Evolutionary conservation across 2,329 filamentous ascomycete genomes (phyloP).

Genomic region (Shiraia sp.): DNA sequence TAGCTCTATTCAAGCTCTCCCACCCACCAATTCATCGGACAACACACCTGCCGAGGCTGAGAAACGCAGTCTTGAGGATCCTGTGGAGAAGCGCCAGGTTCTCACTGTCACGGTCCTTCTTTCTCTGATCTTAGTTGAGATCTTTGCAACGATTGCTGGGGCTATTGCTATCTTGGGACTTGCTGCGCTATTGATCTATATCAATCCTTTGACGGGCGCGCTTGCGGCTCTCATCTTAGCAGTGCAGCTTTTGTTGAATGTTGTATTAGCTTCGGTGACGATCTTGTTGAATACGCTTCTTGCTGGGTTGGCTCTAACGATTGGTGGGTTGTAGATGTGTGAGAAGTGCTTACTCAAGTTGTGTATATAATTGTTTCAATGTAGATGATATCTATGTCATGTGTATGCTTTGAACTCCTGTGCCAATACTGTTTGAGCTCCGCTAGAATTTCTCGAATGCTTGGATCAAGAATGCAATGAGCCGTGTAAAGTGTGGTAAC

Average conservation of each 20-base stretch:
- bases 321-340: conserved; percentile 11
- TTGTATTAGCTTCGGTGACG: conserved; percentile 17
- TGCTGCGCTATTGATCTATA: conserved; percentile 14
- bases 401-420: too few relatives aligned
- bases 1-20: conserved; percentile 10
- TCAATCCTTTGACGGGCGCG: conserved; percentile 18
- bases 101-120: conserved; percentile 15
- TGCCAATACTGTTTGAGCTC: too few relatives aligned
- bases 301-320: conserved; percentile 11
- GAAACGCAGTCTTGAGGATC: too few relatives aligned
- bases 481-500: too few relatives aligned
- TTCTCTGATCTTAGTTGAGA: conserved; percentile 21
- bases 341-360: too few relatives aligned
- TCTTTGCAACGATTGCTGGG: conserved; percentile 21
- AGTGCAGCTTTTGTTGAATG: conserved; percentile 18
- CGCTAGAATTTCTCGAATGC: too few relatives aligned
- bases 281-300: conserved; percentile 18
- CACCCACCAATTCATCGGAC: conserved; percentile 6
- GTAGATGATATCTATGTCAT: too few relatives aligned
- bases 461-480: too few relatives aligned
- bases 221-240: conserved; percentile 18
- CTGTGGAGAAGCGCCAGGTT: conserved; percentile 13
- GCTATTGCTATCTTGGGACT: conserved; percentile 20
- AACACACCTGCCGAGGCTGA: neutral
- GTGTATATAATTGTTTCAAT: too few relatives aligned